Base-by-base conservation (phyloP, 2,329 filamentous ascomycete species). In the Karstenula rhodostoma region DNA sequence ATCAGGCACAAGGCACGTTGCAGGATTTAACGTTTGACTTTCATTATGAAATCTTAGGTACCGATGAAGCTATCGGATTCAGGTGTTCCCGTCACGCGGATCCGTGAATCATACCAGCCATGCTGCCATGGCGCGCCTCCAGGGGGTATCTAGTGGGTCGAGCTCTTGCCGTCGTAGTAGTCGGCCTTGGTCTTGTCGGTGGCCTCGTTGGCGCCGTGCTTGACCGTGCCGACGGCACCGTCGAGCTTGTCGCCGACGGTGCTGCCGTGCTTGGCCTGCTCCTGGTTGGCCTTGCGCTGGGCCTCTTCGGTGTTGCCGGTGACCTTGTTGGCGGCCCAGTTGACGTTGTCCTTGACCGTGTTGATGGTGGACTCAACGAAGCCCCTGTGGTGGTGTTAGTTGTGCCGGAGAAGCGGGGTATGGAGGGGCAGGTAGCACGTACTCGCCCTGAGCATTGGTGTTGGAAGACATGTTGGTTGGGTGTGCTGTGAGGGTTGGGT, bases 241-340 rank as follows among this genome's bases (percentile, higher is more conserved):
- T 52, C 49, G 33, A 52, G 25, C 49, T 52, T 52, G 49, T 52
- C 49, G 49, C 49, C 49, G 22, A 52, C 22, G 13, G 49, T 42
- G 49, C n/a, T 52, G 49, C 49, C 49, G 49, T 52, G 49, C 49
- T 52, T 52, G 49, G 49, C 49, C 49, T 52, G 49, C 49, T 52
- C 49, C 49, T 52, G 49, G 49, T 52, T 52, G 49, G 49, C 49
- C 19, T 22, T 22, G 33, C 49, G 49, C 49, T 52, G 49, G 15
- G 49, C 49, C 49, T 52, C 49, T 33, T 52, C 49, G 19, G 49
- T 52, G 49, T 52, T 52, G 23, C 49, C 49, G 12, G 49, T 52
- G 49, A 52, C 33, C 49, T 52, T 52, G 49, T 52, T 52, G 49
- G 49, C 49, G 22, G 49, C 49, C 49, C 49, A 52, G 49, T 52